Conservation (phyloP, 441 rosid genomes). For the Daphne laureola region DNA sequence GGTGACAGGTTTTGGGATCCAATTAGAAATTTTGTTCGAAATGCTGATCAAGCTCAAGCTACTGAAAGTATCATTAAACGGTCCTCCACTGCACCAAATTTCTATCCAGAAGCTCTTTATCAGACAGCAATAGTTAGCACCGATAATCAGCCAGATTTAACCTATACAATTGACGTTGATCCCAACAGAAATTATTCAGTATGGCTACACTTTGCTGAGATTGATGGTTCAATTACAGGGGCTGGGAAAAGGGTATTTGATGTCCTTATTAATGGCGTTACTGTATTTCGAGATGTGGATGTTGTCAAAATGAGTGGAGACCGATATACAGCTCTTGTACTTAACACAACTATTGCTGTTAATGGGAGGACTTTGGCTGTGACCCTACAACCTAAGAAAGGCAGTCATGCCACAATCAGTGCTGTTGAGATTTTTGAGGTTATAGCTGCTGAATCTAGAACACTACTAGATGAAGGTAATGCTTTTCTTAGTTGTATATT, state of each 20-base stretch:
- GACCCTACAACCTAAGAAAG: conserved; percentile 57
- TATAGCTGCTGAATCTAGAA: conserved; percentile 58
- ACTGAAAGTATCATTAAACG: conserved; percentile 53
- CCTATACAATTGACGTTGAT: conserved; percentile 74
- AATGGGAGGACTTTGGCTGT: conserved; percentile 78
- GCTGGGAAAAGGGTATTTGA: conserved; percentile 78
- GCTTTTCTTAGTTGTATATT: conserved; percentile 3
- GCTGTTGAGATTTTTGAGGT: conserved; percentile 89
- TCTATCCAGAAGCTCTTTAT: conserved; percentile 81
- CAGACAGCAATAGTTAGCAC: conserved; percentile 73
- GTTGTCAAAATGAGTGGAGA: conserved; percentile 58
- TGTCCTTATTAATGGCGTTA: conserved; percentile 62
- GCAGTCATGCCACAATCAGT: conserved; percentile 61
- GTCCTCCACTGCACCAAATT: conserved; percentile 71
- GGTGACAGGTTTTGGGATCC: conserved; percentile 96
- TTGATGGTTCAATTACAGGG: conserved; percentile 52
- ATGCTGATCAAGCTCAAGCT: conserved; percentile 54
- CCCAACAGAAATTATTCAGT: conserved; percentile 84
- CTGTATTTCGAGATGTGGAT: conserved; percentile 48
- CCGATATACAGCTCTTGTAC: conserved; percentile 65
- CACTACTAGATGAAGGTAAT: conserved; percentile 74
- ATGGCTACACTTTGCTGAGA: conserved; percentile 97
- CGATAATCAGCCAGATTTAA: conserved; percentile 53
- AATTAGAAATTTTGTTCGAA: conserved; percentile 42
- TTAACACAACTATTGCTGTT: conserved; percentile 67